Evolutionary conservation across 164 flowering plant genomes (phyloP), one percentile per base, ranked within the genome.

Genomic region (Vitis rupestris): DNA sequence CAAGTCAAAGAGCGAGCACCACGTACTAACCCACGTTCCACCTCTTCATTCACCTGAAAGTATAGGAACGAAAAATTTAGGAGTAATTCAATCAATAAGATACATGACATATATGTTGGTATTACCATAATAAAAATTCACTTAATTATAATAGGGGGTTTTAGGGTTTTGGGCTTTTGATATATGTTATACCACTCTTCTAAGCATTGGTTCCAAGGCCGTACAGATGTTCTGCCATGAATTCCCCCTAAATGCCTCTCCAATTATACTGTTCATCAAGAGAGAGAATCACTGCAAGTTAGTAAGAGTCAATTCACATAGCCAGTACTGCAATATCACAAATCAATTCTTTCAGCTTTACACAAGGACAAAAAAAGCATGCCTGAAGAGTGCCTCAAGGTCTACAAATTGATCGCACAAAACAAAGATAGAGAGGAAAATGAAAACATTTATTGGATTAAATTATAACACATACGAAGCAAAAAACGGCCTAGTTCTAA

Each of bases 11-110:
- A 8, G 9, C 78, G 72, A 10, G 79, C 13, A 9, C 70, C n/a
- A 2, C 77, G 79, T 19, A 59, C 61, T 2, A 92, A 57, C 19
- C 80, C 81, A 10, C 54, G 71, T 16, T 85, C 90, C 50, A 90
- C 79, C 75, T 92, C 97, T 75, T 92, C 95, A 37, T 69, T 69
- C 62, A 92, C 90, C 97, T 92, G 58, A 63, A 61, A 50, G 19
- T 3, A 23, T 23, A 23, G 17, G 44, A 37, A 37, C 4, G 44
- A 37, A 37, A 37, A 37, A 23, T 23, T 23, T 23, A 23, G 27
- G 27, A 1, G 27, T 2, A 1, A 23, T 23, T 37, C 44, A 37
- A 6, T 31, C 44, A 37, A 37, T 3, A 6, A 37, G 44, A 37
- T 37, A 6, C 7, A 3, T 37, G 44, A 6, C 6, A 37, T 37